phyloP scores from a whole-genome alignment of 305 asterid species.

The Salvia sclarea region DNA sequence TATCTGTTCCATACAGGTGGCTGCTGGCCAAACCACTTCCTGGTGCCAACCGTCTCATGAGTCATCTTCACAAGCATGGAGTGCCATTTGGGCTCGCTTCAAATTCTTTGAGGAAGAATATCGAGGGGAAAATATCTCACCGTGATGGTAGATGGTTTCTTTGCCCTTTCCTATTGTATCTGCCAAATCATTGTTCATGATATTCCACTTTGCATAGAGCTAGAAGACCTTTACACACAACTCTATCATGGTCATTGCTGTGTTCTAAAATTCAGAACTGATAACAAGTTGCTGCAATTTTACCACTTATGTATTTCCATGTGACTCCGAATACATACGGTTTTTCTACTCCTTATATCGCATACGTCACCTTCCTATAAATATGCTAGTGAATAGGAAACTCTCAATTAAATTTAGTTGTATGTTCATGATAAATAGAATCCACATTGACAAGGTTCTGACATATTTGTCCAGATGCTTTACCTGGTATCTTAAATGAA shows the following conservation, averaged over 20 bases:
- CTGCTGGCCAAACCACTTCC: constrained; percentile 76
- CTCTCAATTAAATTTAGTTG: neutral
- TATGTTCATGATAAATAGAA: neutral
- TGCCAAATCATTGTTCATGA: neutral
- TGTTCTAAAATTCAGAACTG: constrained; percentile 2
- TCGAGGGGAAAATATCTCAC: constrained; percentile 57
- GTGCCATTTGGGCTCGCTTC: constrained; percentile 87
- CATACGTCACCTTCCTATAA: no score
- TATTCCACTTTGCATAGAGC: constrained; percentile 8
- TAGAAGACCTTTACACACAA: neutral
- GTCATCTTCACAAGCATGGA: constrained; percentile 66
- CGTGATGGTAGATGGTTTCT: constrained; percentile 50
- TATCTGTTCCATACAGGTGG: constrained; percentile 54
- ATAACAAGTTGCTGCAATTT: neutral
- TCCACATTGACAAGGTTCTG: neutral
- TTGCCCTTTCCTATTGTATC: constrained; percentile 5
- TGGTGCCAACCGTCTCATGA: constrained; percentile 82
- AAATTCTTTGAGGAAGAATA: constrained; percentile 60
- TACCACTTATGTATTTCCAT: neutral
- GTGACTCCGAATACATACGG: neutral
- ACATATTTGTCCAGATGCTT: no score
- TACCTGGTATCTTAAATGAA: neutral
- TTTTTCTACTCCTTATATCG: no score
- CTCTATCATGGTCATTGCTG: constrained; percentile 21
- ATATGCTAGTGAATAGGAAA: neutral